These are phyloP conservation scores for Nicotiana obtusifolia DNA, from an alignment of 257 asterid species.

Conservation along the genomic window DNA sequence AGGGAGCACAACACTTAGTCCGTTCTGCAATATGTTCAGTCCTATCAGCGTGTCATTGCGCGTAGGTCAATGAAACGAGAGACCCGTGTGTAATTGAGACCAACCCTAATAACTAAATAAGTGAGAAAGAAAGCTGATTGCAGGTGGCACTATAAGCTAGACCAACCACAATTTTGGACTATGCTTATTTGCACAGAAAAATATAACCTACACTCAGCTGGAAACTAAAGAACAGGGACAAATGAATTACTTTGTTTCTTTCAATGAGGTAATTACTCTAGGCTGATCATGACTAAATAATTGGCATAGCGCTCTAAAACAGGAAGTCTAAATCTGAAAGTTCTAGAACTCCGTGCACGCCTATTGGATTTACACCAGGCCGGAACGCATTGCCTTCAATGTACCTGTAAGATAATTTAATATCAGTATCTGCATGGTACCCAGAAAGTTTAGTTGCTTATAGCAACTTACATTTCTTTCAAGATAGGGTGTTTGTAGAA, in stretches of 20 bases:
- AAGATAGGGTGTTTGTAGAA: slow-evolving; percentile 89
- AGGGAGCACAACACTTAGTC: too few species aligned
- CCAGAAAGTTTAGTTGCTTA: background rate
- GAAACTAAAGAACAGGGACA: background rate
- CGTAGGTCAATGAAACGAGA: too few species aligned
- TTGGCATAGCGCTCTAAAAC: slow-evolving; percentile 27
- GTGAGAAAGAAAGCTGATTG: background rate
- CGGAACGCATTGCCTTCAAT: slow-evolving; percentile 81
- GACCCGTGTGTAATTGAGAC: too few species aligned
- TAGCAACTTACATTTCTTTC: slow-evolving; percentile 71
- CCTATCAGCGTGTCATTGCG: too few species aligned
- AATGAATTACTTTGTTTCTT: background rate
- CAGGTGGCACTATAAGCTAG: too few species aligned
- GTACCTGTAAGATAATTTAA: slow-evolving; percentile 40
- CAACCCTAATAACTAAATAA: too few species aligned
- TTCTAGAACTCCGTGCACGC: slow-evolving; percentile 74
- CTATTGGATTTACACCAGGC: slow-evolving; percentile 71
- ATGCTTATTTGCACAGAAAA: background rate
- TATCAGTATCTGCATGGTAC: background rate
- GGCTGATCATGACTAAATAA: background rate
- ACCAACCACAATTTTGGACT: background rate
- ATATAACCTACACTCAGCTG: background rate
- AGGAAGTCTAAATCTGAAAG: slow-evolving; percentile 68
- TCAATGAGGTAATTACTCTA: background rate
- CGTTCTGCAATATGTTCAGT: too few species aligned